Evolutionary conservation across 2,329 filamentous ascomycete genomes (phyloP), one percentile per base, ranked within the genome.

Genomic region (Davidsoniella australis): DNA sequence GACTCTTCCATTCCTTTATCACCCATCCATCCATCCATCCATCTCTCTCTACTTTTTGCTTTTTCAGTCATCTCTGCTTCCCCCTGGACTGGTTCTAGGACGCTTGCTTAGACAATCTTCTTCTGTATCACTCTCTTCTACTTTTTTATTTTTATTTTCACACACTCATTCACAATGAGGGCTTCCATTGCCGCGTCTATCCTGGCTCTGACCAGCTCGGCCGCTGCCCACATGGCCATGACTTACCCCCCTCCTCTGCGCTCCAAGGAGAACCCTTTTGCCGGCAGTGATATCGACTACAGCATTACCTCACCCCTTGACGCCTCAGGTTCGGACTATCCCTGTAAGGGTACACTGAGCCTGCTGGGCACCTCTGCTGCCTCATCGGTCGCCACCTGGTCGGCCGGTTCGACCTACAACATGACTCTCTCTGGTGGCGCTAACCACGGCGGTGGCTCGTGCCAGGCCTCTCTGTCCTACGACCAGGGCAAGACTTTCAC

Each of bases 391-490:
- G 75, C 73, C 36, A 75, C 69, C 20, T 88, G 81, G 62, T 60
- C 65, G 3, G 72, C 78, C 5, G 84, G 84, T 33, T 62, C 69
- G 50, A 63, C 66, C 24, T 78, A 84, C 63, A 73, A 74, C 55
- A 70, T 87, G 63, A 74, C 71, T 52, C 66, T 88, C 48, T 65
- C 64, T 52, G 83, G 82, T 36, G 72, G 71, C 46, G 76, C 77
- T 42, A 63, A 63, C 47, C 82, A 86, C 65, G 67, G 69, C 37
- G 83, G 84, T 38, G 84, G 84, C 39, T 85, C 78, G 8, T 88
- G 84, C 65, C 85, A 91, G 65, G 68, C 85, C 43, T 76, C 79
- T 2, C 68, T 89, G 24, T 84, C 80, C 29, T 85, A 81, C 63
- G 82, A 89, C 65, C 68, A 75, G 54, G 83, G 82, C 43, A 64